Evolutionary conservation across 805 yeast genomes (phyloP).

Genomic region (Nakazawaea wyomingensis): DNA sequence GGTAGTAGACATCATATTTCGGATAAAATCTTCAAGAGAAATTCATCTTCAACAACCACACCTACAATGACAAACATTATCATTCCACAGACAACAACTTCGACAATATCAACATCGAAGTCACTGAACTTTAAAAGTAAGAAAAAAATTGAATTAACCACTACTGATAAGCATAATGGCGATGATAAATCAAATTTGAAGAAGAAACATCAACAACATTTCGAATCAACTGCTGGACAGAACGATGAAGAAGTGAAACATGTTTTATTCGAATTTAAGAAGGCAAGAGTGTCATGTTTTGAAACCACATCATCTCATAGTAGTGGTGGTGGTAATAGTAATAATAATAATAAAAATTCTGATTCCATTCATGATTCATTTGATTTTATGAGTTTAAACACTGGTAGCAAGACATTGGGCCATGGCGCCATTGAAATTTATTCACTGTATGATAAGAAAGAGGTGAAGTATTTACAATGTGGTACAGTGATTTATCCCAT

Average conservation of each 20-base stretch:
- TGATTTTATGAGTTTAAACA: slow-evolving; percentile 4
- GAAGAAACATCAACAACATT: neutral
- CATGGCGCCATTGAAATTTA: slow-evolving; percentile 58
- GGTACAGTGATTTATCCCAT: slow-evolving; percentile 73
- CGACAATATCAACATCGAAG: neutral
- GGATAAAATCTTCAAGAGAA: slow-evolving; percentile 5
- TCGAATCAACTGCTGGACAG: neutral
- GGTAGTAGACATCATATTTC: slow-evolving; percentile 1
- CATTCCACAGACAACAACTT: neutral
- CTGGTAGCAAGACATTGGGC: slow-evolving; percentile 45
- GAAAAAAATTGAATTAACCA: no score
- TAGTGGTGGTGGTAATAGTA: no score
- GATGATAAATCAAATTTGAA: no score
- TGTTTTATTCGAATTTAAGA: neutral
- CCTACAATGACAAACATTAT: neutral
- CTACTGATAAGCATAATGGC: no score
- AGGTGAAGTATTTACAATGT: slow-evolving; percentile 58
- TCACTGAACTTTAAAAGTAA: no score
- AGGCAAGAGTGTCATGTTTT: slow-evolving; percentile 7
- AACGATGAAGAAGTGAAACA: neutral
- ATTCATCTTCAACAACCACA: neutral
- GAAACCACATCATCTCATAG: neutral
- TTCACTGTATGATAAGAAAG: slow-evolving; percentile 47
- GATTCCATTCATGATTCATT: neutral
- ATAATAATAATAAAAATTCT: no score